phyloP scores from a whole-genome alignment of 2,329 filamentous ascomycete species.

The Blastomyces gilchristii region DNA sequence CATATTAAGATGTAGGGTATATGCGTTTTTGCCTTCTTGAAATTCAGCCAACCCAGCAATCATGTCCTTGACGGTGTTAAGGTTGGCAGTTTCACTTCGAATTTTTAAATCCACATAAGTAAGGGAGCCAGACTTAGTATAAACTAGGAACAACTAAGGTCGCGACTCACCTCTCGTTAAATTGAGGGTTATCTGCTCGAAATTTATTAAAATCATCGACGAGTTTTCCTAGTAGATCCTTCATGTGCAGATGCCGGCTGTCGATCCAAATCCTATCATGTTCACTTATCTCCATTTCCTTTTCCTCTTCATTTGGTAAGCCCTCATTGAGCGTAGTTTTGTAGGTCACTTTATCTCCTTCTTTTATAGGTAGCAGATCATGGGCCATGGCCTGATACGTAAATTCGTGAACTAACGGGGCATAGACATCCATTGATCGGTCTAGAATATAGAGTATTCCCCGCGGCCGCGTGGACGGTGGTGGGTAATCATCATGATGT shows the following conservation, averaged over 20 bases:
- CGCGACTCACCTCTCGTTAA: conserved; percentile 54
- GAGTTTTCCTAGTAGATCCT: conserved; percentile 88
- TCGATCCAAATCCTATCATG: conserved; percentile 92
- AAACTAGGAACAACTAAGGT: neutral
- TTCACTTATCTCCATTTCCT: conserved; percentile 84
- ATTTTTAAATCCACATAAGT: conserved; percentile 7
- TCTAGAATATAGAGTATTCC: conserved; percentile 81
- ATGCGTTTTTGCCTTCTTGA: conserved; percentile 88
- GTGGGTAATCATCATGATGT: conserved; percentile 74
- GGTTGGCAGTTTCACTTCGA: conserved; percentile 56
- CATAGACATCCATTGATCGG: conserved; percentile 81
- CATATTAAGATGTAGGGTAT: conserved; percentile 91
- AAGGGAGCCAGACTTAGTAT: conserved; percentile 2
- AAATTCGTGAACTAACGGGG: conserved; percentile 87
- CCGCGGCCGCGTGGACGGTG: conserved; percentile 59
- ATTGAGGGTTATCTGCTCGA: conserved; percentile 81
- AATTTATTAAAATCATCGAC: conserved; percentile 91
- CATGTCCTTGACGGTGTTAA: conserved; percentile 96
- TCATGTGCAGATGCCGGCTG: conserved; percentile 93
- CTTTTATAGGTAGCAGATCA: conserved; percentile 78
- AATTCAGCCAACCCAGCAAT: conserved; percentile 88
- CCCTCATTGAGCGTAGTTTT: conserved; percentile 70
- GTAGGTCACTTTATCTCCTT: conserved; percentile 80
- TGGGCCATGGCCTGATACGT: conserved; percentile 98
- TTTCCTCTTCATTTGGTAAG: conserved; percentile 58